Percentiles rank a stretch among this genome's conserved stretches.
Evolutionary conservation across 345 rosid genomes (phyloP).

Genomic region (Schrenkiella parvula): DNA sequence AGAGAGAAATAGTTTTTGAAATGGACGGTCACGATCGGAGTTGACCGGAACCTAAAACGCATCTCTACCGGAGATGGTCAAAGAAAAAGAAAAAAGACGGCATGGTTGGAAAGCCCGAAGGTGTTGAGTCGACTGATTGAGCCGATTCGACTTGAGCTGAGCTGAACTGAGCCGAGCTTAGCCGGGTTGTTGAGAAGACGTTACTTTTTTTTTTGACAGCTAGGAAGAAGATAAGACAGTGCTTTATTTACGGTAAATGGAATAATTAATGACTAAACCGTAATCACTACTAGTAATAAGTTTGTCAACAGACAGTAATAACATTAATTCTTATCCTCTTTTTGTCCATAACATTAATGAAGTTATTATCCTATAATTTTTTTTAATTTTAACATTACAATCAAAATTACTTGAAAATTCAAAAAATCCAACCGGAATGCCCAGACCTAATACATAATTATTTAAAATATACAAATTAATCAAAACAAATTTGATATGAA

Average conservation of each 20-base stretch:
- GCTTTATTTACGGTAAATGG: neutral
- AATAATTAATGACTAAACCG: neutral
- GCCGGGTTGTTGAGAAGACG: neutral
- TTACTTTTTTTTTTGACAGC: too few species aligned
- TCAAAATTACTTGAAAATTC: too few species aligned
- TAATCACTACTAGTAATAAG: neutral
- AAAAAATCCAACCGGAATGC: too few species aligned
- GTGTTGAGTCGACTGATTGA: neutral
- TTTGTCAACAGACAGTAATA: neutral
- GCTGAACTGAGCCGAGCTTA: too few species aligned
- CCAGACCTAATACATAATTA: too few species aligned
- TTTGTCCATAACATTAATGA: neutral
- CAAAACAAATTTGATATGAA: too few species aligned
- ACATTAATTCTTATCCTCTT: neutral
- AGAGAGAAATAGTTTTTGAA: neutral
- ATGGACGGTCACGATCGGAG: constrained; percentile 9
- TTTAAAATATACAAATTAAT: too few species aligned
- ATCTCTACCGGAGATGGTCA: neutral
- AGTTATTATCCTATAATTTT: too few species aligned
- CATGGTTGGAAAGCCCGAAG: neutral
- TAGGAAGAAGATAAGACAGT: too few species aligned
- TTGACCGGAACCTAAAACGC: constrained; percentile 12
- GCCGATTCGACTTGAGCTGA: neutral
- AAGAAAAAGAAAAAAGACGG: neutral
- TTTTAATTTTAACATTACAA: too few species aligned